Evolutionary conservation across 75 land plant species (phyloP).

Genomic region (Sequoiadendron giganteum): DNA sequence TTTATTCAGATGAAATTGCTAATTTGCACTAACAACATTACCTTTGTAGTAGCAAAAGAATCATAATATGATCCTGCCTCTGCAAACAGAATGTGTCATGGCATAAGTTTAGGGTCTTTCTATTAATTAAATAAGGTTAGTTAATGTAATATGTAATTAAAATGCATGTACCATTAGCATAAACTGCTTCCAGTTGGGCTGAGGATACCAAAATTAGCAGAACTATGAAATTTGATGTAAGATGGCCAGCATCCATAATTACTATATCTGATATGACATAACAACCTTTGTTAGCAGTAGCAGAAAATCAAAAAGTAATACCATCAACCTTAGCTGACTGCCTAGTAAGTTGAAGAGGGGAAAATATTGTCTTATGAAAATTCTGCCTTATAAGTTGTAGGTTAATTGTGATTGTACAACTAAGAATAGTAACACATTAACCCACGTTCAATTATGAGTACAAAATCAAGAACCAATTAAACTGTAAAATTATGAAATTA

Average conservation of each 20-base stretch:
- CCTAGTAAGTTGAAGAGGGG: too few species aligned
- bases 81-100: neutral
- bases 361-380: too few species aligned
- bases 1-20: too few species aligned
- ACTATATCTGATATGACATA: neutral
- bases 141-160: neutral
- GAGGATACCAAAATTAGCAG: neutral
- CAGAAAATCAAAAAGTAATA: neutral
- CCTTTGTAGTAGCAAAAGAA: constrained; percentile 2
- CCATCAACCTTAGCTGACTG: neutral
- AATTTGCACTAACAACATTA: too few species aligned
- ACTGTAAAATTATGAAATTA: too few species aligned
- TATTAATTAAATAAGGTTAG: neutral
- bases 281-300: neutral
- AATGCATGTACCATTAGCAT: neutral
- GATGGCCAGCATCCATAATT: neutral
- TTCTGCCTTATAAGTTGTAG: too few species aligned
- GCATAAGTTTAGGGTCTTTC: neutral
- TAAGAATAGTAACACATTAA: too few species aligned
- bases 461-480: too few species aligned
- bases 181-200: neutral
- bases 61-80: neutral
- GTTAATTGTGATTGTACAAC: too few species aligned
- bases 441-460: too few species aligned
- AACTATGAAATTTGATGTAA: neutral